Percentiles rank a stretch among this genome's conserved stretches.
These are phyloP conservation scores for Aspergillus fijiensis DNA, from an alignment of 2,329 filamentous ascomycete genomes.

Conservation along the genomic window DNA sequence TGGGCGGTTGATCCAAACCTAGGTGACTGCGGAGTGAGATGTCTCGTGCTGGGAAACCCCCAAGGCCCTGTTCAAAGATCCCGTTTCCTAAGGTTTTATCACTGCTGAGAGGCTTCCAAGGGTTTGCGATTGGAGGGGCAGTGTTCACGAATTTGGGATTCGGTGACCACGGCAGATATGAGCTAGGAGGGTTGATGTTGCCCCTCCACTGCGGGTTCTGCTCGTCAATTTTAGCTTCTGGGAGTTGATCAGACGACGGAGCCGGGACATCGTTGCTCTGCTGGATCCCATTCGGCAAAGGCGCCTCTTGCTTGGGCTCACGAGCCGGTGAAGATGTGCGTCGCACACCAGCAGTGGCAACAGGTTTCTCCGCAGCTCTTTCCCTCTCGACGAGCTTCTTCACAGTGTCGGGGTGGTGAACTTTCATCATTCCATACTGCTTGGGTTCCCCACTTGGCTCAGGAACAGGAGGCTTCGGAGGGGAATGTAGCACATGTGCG, in stretches of 20 bases:
- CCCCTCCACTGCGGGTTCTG: conserved; percentile 39
- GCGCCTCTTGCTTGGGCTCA: conserved; percentile 28
- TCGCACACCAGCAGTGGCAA: conserved; percentile 24
- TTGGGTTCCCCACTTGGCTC: conserved; percentile 58
- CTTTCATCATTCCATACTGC: conserved; percentile 63
- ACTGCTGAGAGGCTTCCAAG: conserved; percentile 59
- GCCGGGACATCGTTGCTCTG: conserved; percentile 23
- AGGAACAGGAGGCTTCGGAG: conserved; percentile 59
- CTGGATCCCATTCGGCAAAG: conserved; percentile 32
- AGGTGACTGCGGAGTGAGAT: conserved; percentile 42
- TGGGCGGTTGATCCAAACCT: conserved; percentile 40
- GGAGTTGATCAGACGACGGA: conserved; percentile 21
- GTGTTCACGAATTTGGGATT: conserved; percentile 33
- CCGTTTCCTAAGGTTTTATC: conserved; percentile 63
- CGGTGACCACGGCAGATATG: conserved; percentile 41
- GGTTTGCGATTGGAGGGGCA: conserved; percentile 45
- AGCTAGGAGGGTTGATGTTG: conserved; percentile 36
- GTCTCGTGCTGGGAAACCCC: conserved; percentile 49
- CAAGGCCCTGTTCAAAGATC: conserved; percentile 58
- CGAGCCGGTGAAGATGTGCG: conserved; percentile 33
- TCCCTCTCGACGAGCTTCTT: conserved; percentile 46
- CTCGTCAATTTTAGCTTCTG: conserved; percentile 34
- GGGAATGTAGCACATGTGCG: conserved; percentile 47
- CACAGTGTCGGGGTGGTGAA: conserved; percentile 57
- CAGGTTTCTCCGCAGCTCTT: conserved; percentile 35